Percentiles rank a stretch among this genome's conserved stretches.
Conservation (phyloP, 352 stramenopile species). For the Globisporangium iwayamae region DNA sequence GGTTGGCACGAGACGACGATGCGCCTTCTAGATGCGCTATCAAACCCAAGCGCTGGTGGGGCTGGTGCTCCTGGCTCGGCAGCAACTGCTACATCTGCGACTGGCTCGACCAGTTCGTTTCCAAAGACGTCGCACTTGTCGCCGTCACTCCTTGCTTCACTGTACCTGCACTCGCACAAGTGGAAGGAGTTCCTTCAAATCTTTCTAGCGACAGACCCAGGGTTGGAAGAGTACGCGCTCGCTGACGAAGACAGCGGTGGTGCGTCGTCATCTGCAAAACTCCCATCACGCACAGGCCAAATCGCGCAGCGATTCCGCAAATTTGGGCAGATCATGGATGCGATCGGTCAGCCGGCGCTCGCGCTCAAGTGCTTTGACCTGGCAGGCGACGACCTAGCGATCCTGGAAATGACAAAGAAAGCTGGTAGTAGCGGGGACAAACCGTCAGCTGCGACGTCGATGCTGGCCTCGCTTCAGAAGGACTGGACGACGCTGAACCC, state of each 20-base stretch:
- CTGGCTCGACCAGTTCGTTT: slow-evolving; percentile 28
- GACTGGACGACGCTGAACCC: slow-evolving; percentile 55
- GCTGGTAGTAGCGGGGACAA: slow-evolving; percentile 9
- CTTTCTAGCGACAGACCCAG: slow-evolving; percentile 45
- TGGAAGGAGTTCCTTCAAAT: slow-evolving; percentile 56
- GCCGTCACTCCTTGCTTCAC: slow-evolving; percentile 32
- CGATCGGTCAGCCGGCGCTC: slow-evolving; percentile 48
- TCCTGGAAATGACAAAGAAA: slow-evolving; percentile 45
- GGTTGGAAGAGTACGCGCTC: slow-evolving; percentile 69
- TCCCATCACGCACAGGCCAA: slow-evolving; percentile 50
- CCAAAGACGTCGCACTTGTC: slow-evolving; percentile 40
- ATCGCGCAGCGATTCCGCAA: slow-evolving; percentile 35
- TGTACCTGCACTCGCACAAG: slow-evolving; percentile 49
- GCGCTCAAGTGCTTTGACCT: slow-evolving; percentile 65
- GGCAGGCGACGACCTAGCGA: slow-evolving; percentile 60
- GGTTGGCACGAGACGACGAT: slow-evolving; percentile 55
- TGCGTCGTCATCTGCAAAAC: slow-evolving; percentile 35
- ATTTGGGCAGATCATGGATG: slow-evolving; percentile 43
- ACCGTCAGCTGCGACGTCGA: slow-evolving; percentile 10
- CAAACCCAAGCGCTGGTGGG: slow-evolving; percentile 17
- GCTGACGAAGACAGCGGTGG: slow-evolving; percentile 29
- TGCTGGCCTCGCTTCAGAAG: slow-evolving; percentile 44
- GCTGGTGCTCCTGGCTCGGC: slow-evolving; percentile 10
- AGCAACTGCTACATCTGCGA: not conserved
- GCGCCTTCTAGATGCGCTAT: slow-evolving; percentile 37